Percentiles rank a stretch among this genome's conserved stretches.
phyloP scores from a whole-genome alignment of 2,329 filamentous ascomycete genomes.

The Ambrosiella xylebori region DNA sequence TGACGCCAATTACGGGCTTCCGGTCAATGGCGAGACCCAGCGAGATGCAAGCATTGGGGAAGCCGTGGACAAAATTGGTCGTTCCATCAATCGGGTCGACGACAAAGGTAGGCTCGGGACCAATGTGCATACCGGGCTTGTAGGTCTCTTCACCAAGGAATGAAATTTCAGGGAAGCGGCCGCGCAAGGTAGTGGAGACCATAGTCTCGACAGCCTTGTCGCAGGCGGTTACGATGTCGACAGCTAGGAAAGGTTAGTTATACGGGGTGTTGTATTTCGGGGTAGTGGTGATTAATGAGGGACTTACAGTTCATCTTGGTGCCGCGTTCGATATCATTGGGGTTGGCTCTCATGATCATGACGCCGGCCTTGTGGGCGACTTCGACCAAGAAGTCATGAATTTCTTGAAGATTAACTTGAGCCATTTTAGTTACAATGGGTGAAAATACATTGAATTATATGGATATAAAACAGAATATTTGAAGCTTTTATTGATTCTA shows the following conservation, averaged over 20 bases:
- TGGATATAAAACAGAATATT: not conserved
- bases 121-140: slow-evolving; percentile 41
- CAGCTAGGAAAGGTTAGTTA: slow-evolving; percentile 26
- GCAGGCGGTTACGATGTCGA: slow-evolving; percentile 51
- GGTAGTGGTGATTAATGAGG: not conserved
- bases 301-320: slow-evolving; percentile 48
- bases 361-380: slow-evolving; percentile 46
- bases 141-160: slow-evolving; percentile 70
- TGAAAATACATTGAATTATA: not conserved
- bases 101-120: slow-evolving; percentile 54
- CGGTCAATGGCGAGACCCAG: slow-evolving; percentile 51
- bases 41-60: slow-evolving; percentile 59
- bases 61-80: slow-evolving; percentile 65
- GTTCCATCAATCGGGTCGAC: slow-evolving; percentile 72
- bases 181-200: slow-evolving; percentile 35
- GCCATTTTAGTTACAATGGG: slow-evolving; percentile 25
- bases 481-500: not conserved
- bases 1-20: slow-evolving; percentile 49
- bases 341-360: slow-evolving; percentile 46
- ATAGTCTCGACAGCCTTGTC: slow-evolving; percentile 49
- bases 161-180: slow-evolving; percentile 36
- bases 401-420: slow-evolving; percentile 39
- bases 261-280: slow-evolving; percentile 10
- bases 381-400: slow-evolving; percentile 42
- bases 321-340: slow-evolving; percentile 36